phyloP scores from a whole-genome alignment of 148 eudicot species.

The Rhododendron mucronatum region DNA sequence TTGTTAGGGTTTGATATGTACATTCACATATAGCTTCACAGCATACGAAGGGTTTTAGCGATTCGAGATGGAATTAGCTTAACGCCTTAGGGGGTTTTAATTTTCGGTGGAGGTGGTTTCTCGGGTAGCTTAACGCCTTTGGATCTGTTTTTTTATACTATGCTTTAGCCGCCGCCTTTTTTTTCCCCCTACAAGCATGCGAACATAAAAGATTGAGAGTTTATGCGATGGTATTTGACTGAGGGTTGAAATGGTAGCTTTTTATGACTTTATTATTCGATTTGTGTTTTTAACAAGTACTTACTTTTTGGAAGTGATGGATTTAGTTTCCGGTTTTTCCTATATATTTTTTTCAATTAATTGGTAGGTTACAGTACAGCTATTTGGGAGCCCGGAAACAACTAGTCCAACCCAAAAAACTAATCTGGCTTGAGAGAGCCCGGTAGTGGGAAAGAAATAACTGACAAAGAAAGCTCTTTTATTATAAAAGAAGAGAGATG shows the following conservation, averaged over 20 bases:
- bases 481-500: too few relatives aligned
- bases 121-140: background rate
- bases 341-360: background rate
- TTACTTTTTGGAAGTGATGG: background rate
- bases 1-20: background rate
- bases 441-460: too few relatives aligned
- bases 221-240: background rate
- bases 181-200: background rate
- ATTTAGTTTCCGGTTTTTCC: background rate
- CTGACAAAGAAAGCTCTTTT: too few relatives aligned
- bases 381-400: too few relatives aligned
- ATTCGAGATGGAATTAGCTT: background rate
- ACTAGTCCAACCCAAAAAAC: too few relatives aligned
- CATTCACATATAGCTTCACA: too few relatives aligned
- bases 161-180: background rate
- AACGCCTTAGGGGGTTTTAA: background rate
- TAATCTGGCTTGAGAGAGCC: too few relatives aligned
- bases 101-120: background rate
- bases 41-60: background rate
- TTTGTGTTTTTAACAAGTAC: too few relatives aligned
- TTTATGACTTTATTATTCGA: background rate
- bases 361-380: background rate
- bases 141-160: background rate
- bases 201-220: background rate
- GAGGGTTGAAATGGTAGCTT: background rate